A percentile compares a stretch with the other conserved stretches of the same genome.
These are phyloP conservation scores for Lecanicillium sp. DNA, from an alignment of 2,329 filamentous ascomycete genomes.

Conservation along the genomic window DNA sequence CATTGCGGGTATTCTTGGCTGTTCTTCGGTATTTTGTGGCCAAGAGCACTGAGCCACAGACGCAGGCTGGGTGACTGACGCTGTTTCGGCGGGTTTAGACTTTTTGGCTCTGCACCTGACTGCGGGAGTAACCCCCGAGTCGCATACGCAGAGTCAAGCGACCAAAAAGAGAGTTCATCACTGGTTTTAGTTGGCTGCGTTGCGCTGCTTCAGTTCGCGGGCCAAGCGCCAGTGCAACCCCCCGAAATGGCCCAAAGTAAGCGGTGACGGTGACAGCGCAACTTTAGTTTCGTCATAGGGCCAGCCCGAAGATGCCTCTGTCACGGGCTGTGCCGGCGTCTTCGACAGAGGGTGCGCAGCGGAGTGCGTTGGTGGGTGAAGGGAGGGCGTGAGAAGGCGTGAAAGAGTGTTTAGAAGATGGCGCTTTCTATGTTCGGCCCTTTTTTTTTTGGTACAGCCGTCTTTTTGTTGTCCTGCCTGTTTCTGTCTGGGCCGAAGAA, in stretches of 20 bases:
- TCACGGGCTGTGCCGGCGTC: no score
- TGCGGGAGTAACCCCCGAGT: neutral
- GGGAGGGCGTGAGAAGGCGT: neutral
- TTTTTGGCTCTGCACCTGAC: neutral
- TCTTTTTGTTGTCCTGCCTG: neutral
- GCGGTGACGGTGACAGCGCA: no score
- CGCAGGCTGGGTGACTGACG: no score
- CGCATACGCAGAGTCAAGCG: neutral
- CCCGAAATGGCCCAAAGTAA: neutral
- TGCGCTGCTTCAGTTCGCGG: neutral
- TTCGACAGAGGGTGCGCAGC: no score
- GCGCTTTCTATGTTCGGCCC: constrained; percentile 10
- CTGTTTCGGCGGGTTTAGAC: neutral
- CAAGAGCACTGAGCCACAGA: no score
- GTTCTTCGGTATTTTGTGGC: neutral
- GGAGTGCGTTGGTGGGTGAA: no score
- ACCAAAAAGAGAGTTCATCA: neutral
- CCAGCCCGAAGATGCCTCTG: no score
- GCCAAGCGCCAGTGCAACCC: constrained; percentile 2
- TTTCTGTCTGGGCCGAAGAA: no score
- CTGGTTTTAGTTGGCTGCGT: no score
- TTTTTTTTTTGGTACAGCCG: neutral
- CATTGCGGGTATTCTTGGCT: neutral
- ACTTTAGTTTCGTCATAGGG: neutral
- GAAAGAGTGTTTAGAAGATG: neutral